Percentiles rank a stretch among this genome's conserved stretches.
phyloP scores from a whole-genome alignment of 2,329 filamentous ascomycete genomes.

The Hysterium pulicare region DNA sequence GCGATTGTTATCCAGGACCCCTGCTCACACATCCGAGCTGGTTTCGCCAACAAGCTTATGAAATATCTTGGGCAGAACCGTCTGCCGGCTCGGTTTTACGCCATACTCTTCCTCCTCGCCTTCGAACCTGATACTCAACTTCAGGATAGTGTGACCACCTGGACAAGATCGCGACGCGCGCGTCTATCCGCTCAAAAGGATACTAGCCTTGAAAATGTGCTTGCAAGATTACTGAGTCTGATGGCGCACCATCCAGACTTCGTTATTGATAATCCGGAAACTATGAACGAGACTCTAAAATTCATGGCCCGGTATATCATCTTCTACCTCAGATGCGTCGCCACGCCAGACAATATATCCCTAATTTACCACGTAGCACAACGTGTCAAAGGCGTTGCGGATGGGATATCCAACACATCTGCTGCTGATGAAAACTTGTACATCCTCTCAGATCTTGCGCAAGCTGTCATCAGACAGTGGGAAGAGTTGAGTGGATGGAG shows the following conservation, averaged over 20 bases:
- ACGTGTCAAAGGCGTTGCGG: slow-evolving; percentile 83
- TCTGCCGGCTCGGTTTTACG: slow-evolving; percentile 76
- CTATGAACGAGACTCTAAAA: slow-evolving; percentile 54
- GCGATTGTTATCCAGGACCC: slow-evolving; percentile 78
- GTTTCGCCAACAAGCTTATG: slow-evolving; percentile 81
- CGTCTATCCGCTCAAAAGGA: slow-evolving; percentile 55
- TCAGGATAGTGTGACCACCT: slow-evolving; percentile 74
- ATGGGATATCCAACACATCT: slow-evolving; percentile 62
- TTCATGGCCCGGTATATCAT: slow-evolving; percentile 87
- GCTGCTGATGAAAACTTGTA: slow-evolving; percentile 69
- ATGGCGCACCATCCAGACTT: slow-evolving; percentile 95
- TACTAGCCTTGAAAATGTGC: slow-evolving; percentile 72
- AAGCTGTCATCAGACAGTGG: slow-evolving; percentile 77
- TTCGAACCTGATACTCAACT: slow-evolving; percentile 79
- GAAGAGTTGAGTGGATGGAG: slow-evolving; percentile 83
- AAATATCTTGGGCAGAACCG: slow-evolving; percentile 78
- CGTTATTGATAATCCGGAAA: slow-evolving; percentile 34
- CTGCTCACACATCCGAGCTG: slow-evolving; percentile 67
- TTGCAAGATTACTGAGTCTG: slow-evolving; percentile 79
- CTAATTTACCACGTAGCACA: slow-evolving; percentile 91
- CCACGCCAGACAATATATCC: slow-evolving; percentile 80
- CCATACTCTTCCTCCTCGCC: slow-evolving; percentile 83
- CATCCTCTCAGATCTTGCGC: slow-evolving; percentile 81
- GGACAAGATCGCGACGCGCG: slow-evolving; percentile 78
- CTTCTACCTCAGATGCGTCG: slow-evolving; percentile 80